Evolutionary conservation across 805 yeast genomes (phyloP), one percentile per base, ranked within the genome.

Genomic region (Suhomyces faveliae): DNA sequence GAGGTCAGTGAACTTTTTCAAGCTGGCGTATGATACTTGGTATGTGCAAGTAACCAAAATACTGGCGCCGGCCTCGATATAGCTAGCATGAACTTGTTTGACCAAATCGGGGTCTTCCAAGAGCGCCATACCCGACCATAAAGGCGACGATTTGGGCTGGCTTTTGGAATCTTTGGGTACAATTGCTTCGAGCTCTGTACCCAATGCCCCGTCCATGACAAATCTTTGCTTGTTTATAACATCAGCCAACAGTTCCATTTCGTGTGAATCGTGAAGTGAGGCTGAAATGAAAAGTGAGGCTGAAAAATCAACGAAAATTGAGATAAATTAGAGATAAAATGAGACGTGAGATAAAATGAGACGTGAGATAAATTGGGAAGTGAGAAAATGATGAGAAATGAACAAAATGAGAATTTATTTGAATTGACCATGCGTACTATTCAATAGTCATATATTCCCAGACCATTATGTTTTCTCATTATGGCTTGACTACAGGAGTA

Each of bases 121-220:
- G 15, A 83, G 66, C 1, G 81, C 81, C 27, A 71, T 56, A 0
- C 87, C 83, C 0, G 87, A 80, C 90, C 91, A 85, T 8, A 85
- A 67, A 8, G 72, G 71, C 35, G 77, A 73, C 30, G 47, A 44
- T 24, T 56, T 56, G 8, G 68, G 62, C 25, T 60, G 61, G 42
- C 55, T 47, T 5, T 45, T 43, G 9, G 55, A 46, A 27, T 53
- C 52, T 21, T 46, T 44, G 1, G 58, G 51, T 1, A 67, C 61
- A 19, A 58, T 45, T 4, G 48, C 51, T 38, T 57, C 57, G 17
- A 54, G 47, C 35, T 52, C 53, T 5, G 56, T 52, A 8, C 57
- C 57, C 17, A 53, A 43, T 2, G 54, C 57, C 3, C 57, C 57
- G 48, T 53, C 57, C 51, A 53, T 35, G 5, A 49, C 54, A 33